Evolutionary conservation across 495 filamentous ascomycete genomes (phyloP).

Genomic region (Cryomyces minteri): DNA sequence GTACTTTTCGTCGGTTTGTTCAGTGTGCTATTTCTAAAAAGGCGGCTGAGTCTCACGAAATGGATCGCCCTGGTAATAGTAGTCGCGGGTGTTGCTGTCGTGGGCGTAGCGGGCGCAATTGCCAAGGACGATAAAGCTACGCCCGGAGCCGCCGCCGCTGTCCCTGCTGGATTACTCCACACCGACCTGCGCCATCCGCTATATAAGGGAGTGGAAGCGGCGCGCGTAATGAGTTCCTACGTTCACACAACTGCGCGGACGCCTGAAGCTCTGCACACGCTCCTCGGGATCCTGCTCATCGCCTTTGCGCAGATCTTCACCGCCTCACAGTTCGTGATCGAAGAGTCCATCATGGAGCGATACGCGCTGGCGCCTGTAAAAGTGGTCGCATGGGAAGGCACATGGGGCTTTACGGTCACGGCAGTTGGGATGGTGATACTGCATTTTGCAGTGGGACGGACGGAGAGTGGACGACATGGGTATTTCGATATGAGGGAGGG

Average conservation of each 20-base stretch:
- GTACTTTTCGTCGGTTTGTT: slow-evolving; percentile 92
- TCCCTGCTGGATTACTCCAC: neutral
- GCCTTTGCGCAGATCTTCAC: slow-evolving; percentile 93
- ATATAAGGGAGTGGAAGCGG: neutral
- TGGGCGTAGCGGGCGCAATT: slow-evolving; percentile 74
- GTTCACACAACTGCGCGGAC: slow-evolving; percentile 19
- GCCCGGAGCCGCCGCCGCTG: neutral
- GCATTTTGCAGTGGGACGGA: slow-evolving; percentile 57
- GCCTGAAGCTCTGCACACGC: slow-evolving; percentile 46
- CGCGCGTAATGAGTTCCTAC: neutral
- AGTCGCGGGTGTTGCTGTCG: slow-evolving; percentile 71
- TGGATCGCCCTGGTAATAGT: slow-evolving; percentile 80
- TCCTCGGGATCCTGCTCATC: slow-evolving; percentile 75
- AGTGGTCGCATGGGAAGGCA: slow-evolving; percentile 90
- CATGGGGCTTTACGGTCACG: slow-evolving; percentile 82
- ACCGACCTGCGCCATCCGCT: neutral
- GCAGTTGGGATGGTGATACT: slow-evolving; percentile 59
- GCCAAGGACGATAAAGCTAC: slow-evolving; percentile 32
- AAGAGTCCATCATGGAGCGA: slow-evolving; percentile 85
- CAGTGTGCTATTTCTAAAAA: slow-evolving; percentile 74
- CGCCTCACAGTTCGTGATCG: slow-evolving; percentile 84
- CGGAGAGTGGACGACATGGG: slow-evolving; percentile 53
- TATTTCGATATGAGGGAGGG: slow-evolving; percentile 85
- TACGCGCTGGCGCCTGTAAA: slow-evolving; percentile 76
- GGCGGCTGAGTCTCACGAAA: slow-evolving; percentile 62